Evolutionary conservation across 768 basidiomycete species (phyloP).

Genomic region (Russula dissimulans): DNA sequence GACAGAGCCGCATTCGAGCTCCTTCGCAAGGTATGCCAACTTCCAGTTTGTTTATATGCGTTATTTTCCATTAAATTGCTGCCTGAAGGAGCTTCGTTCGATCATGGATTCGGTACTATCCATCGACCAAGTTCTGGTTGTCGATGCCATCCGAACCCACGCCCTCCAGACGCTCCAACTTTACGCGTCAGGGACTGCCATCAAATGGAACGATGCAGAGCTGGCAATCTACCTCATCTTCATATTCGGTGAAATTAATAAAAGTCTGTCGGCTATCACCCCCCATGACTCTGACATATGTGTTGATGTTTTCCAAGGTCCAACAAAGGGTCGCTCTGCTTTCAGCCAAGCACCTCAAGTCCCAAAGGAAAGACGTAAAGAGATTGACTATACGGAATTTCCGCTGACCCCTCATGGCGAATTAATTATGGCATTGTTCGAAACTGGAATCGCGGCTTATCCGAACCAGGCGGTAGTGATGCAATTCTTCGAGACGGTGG

Average conservation of each 20-base stretch:
- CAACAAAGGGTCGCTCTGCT: conserved; percentile 72
- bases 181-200: conserved; percentile 48
- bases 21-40: conserved; percentile 64
- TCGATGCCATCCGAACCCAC: conserved; percentile 61
- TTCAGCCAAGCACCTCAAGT: conserved; percentile 73
- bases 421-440: conserved; percentile 75
- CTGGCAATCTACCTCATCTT: conserved; percentile 88
- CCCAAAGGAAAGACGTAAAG: conserved; percentile 58
- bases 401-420: conserved; percentile 87
- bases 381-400: conserved; percentile 65
- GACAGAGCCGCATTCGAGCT: conserved; percentile 74
- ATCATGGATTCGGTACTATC: conserved; percentile 82
- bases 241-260: conserved; percentile 89
- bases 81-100: conserved; percentile 65
- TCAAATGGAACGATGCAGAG: conserved; percentile 92
- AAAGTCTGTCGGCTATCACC: conserved; percentile 43
- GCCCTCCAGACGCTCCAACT: conserved; percentile 67
- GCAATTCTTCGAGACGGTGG: conserved; percentile 87
- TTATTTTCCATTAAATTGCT: neutral
- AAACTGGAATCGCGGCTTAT: conserved; percentile 72
- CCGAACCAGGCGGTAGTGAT: conserved; percentile 78
- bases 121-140: conserved; percentile 81
- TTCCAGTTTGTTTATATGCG: conserved; percentile 1
- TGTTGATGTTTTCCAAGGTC: conserved; percentile 34
- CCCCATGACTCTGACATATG: neutral